These are phyloP conservation scores for Jaltomata sinuosa DNA, from an alignment of 257 asterid species.

Conservation along the genomic window DNA sequence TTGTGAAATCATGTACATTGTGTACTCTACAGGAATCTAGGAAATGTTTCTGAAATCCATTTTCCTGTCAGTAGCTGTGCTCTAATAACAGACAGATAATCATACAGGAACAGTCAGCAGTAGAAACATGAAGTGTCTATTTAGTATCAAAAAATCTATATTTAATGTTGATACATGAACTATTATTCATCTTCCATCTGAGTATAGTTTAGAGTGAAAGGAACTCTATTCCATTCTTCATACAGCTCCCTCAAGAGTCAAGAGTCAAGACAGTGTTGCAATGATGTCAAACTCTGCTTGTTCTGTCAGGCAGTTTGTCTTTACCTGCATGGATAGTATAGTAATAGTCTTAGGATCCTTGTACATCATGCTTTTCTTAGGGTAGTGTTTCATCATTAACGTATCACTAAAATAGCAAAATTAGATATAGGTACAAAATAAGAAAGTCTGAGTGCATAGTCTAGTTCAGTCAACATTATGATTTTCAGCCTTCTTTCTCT, in stretches of 20 bases:
- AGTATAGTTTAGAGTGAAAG: neutral
- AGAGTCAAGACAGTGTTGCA: neutral
- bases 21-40: neutral
- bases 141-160: neutral
- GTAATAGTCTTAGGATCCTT: neutral
- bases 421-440: neutral
- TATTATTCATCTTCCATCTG: neutral
- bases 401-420: neutral
- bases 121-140: neutral
- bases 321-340: neutral
- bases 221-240: neutral
- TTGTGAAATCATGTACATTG: neutral
- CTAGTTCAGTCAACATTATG: neutral
- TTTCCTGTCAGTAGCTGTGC: neutral
- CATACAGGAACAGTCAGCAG: neutral
- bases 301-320: neutral
- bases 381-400: neutral
- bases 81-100: neutral
- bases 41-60: neutral
- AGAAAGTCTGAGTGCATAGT: neutral
- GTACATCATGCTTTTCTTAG: neutral
- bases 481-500: neutral
- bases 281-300: neutral
- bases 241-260: neutral
- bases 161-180: neutral